phyloP scores from a whole-genome alignment of 257 asterid species.

The Fraxinus excelsior region DNA sequence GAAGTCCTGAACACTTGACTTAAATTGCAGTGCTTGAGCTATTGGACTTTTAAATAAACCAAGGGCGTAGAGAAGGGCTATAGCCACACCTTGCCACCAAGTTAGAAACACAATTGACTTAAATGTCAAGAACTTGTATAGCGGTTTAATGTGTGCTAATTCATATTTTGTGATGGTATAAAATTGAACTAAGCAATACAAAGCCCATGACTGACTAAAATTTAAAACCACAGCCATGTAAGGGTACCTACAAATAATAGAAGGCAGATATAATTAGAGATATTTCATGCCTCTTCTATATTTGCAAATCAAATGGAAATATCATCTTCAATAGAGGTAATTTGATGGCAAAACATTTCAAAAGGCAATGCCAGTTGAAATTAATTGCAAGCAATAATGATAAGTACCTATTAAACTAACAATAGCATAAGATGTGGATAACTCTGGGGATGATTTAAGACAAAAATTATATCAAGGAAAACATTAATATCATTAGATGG shows the following conservation, averaged over 20 bases:
- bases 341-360: conserved; percentile 7
- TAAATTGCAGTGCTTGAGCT: conserved; percentile 84
- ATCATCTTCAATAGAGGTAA: conserved; percentile 12
- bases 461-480: too few relatives aligned
- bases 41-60: conserved; percentile 84
- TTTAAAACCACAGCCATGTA: conserved; percentile 91
- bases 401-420: not conserved
- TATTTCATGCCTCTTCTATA: conserved; percentile 16
- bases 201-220: conserved; percentile 98
- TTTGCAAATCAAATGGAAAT: not conserved
- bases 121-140: conserved; percentile 89
- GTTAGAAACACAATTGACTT: conserved; percentile 98
- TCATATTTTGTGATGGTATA: conserved; percentile 84
- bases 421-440: conserved; percentile 9
- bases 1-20: conserved; percentile 88
- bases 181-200: conserved; percentile 94
- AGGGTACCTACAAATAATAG: conserved; percentile 71
- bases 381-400: not conserved
- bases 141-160: conserved; percentile 89
- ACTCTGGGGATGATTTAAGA: too few relatives aligned
- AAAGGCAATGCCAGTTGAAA: not conserved
- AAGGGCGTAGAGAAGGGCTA: conserved; percentile 75
- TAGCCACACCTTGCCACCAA: conserved; percentile 99
- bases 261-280: conserved; percentile 27
- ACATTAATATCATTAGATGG: too few relatives aligned